Percentiles rank a stretch among this genome's conserved stretches.
Conservation (phyloP, 2,329 filamentous ascomycete species). For the Microdochium bolleyi region DNA sequence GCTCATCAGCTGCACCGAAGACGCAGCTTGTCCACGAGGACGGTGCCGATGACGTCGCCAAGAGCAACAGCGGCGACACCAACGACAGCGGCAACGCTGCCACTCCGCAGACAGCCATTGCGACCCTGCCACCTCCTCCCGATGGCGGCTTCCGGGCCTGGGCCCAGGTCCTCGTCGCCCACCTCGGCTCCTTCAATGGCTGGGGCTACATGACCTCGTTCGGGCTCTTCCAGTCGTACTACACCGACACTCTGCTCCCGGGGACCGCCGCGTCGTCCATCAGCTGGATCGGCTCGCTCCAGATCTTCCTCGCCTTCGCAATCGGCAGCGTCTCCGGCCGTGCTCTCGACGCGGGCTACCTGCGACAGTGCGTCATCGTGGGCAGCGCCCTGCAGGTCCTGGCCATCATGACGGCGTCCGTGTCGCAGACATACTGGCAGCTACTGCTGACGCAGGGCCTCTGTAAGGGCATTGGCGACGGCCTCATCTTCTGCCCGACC, state of each 20-base stretch:
- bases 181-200: conserved; percentile 2
- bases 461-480: conserved; percentile 31
- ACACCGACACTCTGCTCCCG: conserved; percentile 8
- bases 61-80: background rate
- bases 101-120: background rate
- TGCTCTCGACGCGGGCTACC: conserved; percentile 29
- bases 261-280: conserved; percentile 23
- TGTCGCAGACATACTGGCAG: conserved; percentile 23
- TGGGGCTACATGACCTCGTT: conserved; percentile 14
- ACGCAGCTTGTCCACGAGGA: background rate
- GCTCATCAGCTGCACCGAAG: background rate
- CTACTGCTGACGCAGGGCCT: conserved; percentile 25
- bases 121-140: conserved; percentile 2
- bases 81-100: background rate
- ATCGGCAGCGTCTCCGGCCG: conserved; percentile 28
- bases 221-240: conserved; percentile 23
- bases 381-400: conserved; percentile 18
- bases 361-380: conserved; percentile 14
- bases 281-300: conserved; percentile 36
- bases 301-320: conserved; percentile 32
- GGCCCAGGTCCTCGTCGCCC: conserved; percentile 1
- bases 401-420: conserved; percentile 22
- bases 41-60: background rate
- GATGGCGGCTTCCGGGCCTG: background rate
- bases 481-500: conserved; percentile 42